Evolutionary conservation across 345 rosid genomes (phyloP), one percentile per base, ranked within the genome.

Genomic region (Populus tremula): DNA sequence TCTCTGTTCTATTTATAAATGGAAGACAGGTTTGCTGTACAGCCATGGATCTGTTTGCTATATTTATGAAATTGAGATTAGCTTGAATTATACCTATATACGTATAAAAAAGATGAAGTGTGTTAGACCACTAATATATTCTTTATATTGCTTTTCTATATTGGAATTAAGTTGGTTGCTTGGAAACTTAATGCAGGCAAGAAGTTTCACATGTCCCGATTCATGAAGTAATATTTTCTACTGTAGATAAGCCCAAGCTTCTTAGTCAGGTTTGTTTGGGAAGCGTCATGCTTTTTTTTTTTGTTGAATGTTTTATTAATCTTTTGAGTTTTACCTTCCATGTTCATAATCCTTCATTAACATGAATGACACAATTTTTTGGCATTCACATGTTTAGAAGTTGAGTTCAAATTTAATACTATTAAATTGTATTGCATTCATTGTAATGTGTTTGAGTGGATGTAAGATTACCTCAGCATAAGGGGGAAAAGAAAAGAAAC

Each of bases 171-270:
- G 64, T 73, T 81, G 66, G 18, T 43, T 70, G 33, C 53, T 72
- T 69, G 73, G 47, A 76, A 75, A 71, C 66, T 33, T 75, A 73
- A 61, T 87, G 87, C 90, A 92, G 97, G 89, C 82, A 81, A 77
- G 86, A 82, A 67, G 39, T 53, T 67, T 39, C 75, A 47, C 70
- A 66, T 56, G 56, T 85, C 68, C 90, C 87, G 41, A 79, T 86
- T 72, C 93, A 92, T 72, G 94, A 92, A 88, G 90, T 92, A 59
- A 86, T 88, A 77, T 90, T 92, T 87, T 92, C 91, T 72, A 86
- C 92, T 2, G 73, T 84, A 70, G 94, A 92, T 85, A 90, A 85
- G 79, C 94, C 92, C 47, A 92, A 92, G 87, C 87, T 90, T 84
- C 92, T 90, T 78, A 89, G 94, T 83, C 90, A 90, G 92, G 97